Evolutionary conservation across 306 rosid genomes (phyloP).

Genomic region (Psophocarpus tetragonolobus): DNA sequence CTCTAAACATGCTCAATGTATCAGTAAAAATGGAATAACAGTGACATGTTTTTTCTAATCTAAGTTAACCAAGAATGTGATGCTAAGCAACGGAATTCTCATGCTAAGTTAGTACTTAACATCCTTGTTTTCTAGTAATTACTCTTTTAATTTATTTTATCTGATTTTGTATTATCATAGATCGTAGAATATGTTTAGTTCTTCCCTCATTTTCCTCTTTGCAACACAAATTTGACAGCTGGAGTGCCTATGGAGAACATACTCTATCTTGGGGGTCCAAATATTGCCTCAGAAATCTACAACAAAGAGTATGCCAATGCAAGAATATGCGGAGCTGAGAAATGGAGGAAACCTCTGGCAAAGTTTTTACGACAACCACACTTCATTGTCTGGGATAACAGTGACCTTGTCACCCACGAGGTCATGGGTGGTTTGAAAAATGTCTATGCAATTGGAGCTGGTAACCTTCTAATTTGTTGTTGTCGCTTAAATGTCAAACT

Average conservation of each 20-base stretch:
- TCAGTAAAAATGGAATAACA: no score
- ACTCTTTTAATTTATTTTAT: conserved; percentile 1
- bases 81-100: not conserved
- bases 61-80: not conserved
- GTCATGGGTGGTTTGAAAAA: conserved; percentile 99
- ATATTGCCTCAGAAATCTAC: conserved; percentile 91
- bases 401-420: conserved; percentile 92
- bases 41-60: no score
- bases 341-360: conserved; percentile 91
- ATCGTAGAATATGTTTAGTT: not conserved
- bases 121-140: not conserved
- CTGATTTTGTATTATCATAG: conserved; percentile 6
- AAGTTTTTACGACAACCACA: conserved; percentile 86
- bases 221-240: conserved; percentile 48
- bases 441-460: conserved; percentile 96
- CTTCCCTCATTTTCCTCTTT: conserved; percentile 4
- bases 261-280: conserved; percentile 95
- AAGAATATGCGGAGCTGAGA: conserved; percentile 93
- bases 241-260: conserved; percentile 86
- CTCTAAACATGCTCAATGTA: not conserved
- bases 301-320: conserved; percentile 96
- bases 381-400: conserved; percentile 91
- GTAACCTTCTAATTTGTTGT: conserved; percentile 40
- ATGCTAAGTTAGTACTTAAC: not conserved
- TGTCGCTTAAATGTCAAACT: not conserved